phyloP scores from a whole-genome alignment of 2,329 filamentous ascomycete species.

The Alternaria rosae region DNA sequence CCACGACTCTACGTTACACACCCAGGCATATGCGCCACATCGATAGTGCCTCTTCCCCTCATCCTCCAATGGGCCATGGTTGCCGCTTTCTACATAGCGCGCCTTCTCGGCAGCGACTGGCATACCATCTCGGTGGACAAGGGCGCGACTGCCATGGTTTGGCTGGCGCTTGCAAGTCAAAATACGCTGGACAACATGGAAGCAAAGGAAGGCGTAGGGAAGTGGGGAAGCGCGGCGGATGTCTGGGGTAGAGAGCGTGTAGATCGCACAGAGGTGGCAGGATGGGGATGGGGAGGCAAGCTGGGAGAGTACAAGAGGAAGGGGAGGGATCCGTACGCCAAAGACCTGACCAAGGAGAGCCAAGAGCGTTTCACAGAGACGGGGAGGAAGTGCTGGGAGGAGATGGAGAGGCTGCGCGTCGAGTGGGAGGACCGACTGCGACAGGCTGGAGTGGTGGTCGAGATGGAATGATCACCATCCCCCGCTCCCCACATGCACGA shows the following conservation, averaged over 20 bases:
- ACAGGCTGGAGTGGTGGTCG: slow-evolving; percentile 47
- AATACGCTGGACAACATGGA: slow-evolving; percentile 66
- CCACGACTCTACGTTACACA: slow-evolving; percentile 81
- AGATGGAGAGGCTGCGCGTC: slow-evolving; percentile 74
- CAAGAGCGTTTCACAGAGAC: slow-evolving; percentile 68
- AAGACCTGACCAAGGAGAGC: slow-evolving; percentile 67
- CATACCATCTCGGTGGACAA: slow-evolving; percentile 79
- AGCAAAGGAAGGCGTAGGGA: slow-evolving; percentile 63
- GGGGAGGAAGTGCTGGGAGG: slow-evolving; percentile 69
- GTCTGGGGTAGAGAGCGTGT: slow-evolving; percentile 66
- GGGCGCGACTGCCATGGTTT: slow-evolving; percentile 78
- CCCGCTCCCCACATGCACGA: background rate
- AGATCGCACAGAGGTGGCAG: slow-evolving; percentile 81
- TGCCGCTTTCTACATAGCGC: slow-evolving; percentile 72
- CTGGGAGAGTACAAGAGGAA: slow-evolving; percentile 60
- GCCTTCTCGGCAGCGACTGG: slow-evolving; percentile 87
- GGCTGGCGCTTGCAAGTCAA: slow-evolving; percentile 75
- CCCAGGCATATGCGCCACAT: slow-evolving; percentile 84
- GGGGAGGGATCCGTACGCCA: slow-evolving; percentile 65
- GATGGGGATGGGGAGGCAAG: slow-evolving; percentile 75
- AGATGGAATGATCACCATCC: slow-evolving; percentile 29
- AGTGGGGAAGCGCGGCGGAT: slow-evolving; percentile 84
- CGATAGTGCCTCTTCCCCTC: slow-evolving; percentile 76
- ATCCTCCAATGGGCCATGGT: slow-evolving; percentile 75
- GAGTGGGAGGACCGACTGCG: slow-evolving; percentile 64